phyloP scores from a whole-genome alignment of 2,329 filamentous ascomycete species.

The Sporothrix sp. region DNA sequence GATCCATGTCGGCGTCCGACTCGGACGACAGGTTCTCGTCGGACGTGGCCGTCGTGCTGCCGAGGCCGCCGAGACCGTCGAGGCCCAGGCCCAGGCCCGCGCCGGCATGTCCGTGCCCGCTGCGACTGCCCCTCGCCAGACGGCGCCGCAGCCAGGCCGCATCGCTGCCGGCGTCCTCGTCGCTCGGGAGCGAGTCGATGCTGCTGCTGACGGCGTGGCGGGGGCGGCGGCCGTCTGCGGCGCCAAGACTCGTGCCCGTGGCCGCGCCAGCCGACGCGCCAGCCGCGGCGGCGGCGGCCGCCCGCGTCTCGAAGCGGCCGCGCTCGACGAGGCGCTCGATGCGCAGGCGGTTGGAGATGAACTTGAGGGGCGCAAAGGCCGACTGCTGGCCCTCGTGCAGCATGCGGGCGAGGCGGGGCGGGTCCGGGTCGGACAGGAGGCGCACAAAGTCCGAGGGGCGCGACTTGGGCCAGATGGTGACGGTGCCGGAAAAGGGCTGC shows the following conservation, averaged over 20 bases:
- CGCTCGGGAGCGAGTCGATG: slow-evolving; percentile 12
- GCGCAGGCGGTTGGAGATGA: slow-evolving; percentile 77
- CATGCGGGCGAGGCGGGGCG: slow-evolving; percentile 71
- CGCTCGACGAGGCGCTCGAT: slow-evolving; percentile 62
- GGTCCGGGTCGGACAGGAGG: slow-evolving; percentile 75
- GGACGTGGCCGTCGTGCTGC: slow-evolving; percentile 15
- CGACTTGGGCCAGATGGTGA: slow-evolving; percentile 92
- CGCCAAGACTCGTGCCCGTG: no score
- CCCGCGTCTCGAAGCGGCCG: slow-evolving; percentile 36
- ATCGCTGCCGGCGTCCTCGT: slow-evolving; percentile 1
- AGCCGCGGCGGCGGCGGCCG: background rate
- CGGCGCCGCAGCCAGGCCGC: background rate
- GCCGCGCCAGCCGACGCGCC: no score
- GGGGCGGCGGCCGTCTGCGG: no score
- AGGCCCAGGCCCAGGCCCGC: background rate
- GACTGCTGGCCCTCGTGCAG: slow-evolving; percentile 82
- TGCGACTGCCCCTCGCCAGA: no score
- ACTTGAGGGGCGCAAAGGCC: slow-evolving; percentile 84
- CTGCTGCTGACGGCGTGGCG: slow-evolving; percentile 10
- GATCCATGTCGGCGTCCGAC: slow-evolving; percentile 1
- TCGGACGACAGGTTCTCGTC: slow-evolving; percentile 10
- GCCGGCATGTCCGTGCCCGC: background rate
- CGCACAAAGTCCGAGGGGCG: slow-evolving; percentile 69
- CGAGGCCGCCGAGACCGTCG: background rate
- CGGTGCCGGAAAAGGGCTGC: slow-evolving; percentile 85